Conservation (phyloP, 441 rosid genomes). For the Populus hybrid region DNA sequence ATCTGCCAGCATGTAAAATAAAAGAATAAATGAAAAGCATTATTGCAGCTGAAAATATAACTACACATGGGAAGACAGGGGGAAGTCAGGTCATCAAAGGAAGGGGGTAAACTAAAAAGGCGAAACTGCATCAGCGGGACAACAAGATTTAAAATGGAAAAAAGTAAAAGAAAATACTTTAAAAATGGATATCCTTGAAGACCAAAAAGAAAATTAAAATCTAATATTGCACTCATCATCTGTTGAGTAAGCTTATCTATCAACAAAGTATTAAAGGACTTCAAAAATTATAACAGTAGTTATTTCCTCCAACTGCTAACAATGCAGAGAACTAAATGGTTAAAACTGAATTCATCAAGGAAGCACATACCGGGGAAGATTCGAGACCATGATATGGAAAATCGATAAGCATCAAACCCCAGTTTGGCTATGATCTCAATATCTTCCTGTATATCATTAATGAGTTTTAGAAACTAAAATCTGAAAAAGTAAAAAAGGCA, state of each 20-base stretch:
- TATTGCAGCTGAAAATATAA: background rate
- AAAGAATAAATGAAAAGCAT: background rate
- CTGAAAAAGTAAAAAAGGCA: background rate
- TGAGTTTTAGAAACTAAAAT: conserved; percentile 10
- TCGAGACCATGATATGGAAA: conserved; percentile 93
- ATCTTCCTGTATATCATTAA: conserved; percentile 66
- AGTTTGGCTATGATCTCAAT: conserved; percentile 58
- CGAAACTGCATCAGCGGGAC: background rate
- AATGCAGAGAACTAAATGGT: background rate
- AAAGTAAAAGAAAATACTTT: background rate
- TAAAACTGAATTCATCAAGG: background rate
- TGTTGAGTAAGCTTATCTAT: background rate
- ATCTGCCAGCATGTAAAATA: conserved; percentile 42
- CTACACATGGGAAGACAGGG: background rate
- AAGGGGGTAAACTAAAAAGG: background rate
- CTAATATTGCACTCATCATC: background rate
- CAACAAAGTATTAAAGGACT: background rate
- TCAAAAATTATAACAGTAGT: background rate
- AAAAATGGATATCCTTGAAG: background rate
- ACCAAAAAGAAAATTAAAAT: background rate
- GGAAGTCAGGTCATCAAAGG: background rate
- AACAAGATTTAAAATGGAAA: background rate
- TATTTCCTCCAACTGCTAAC: conserved; percentile 1
- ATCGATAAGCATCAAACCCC: conserved; percentile 86
- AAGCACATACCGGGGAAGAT: conserved; percentile 69